A percentile compares a stretch with the other conserved stretches of the same genome.
Conservation (phyloP, 176 grass and related monocot species). For the Secale cereale region DNA sequence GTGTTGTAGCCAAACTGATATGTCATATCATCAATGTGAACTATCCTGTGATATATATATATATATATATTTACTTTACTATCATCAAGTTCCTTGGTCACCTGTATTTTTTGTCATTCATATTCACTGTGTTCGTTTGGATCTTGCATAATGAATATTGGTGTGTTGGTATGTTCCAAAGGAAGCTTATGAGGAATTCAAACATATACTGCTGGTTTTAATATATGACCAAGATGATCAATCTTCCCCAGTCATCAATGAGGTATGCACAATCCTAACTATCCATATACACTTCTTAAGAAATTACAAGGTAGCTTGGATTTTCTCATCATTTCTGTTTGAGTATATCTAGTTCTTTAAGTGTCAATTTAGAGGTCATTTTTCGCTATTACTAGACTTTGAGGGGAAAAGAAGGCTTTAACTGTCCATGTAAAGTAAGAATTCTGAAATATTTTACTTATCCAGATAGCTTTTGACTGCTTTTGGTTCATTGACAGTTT, state of each 20-base stretch:
- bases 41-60: neutral
- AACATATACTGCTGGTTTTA: slow-evolving; percentile 92
- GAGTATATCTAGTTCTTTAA: slow-evolving; percentile 4
- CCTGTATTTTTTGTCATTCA: neutral
- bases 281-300: neutral
- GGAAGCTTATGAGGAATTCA: slow-evolving; percentile 99
- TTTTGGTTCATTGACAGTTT: neutral
- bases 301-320: neutral
- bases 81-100: slow-evolving; percentile 7
- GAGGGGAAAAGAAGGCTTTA: neutral
- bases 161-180: slow-evolving; percentile 41
- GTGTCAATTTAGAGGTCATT: neutral
- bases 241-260: slow-evolving; percentile 76
- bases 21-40: neutral
- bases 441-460: neutral
- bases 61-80: neutral
- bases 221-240: slow-evolving; percentile 90
- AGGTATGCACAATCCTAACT: slow-evolving; percentile 45
- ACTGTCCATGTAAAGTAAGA: neutral
- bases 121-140: slow-evolving; percentile 10
- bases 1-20: neutral
- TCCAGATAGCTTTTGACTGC: neutral
- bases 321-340: neutral
- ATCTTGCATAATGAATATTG: slow-evolving; percentile 23
- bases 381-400: neutral